These are phyloP conservation scores for Hyaloscypha hepaticicola DNA, from an alignment of 495 filamentous ascomycete species.

Conservation along the genomic window DNA sequence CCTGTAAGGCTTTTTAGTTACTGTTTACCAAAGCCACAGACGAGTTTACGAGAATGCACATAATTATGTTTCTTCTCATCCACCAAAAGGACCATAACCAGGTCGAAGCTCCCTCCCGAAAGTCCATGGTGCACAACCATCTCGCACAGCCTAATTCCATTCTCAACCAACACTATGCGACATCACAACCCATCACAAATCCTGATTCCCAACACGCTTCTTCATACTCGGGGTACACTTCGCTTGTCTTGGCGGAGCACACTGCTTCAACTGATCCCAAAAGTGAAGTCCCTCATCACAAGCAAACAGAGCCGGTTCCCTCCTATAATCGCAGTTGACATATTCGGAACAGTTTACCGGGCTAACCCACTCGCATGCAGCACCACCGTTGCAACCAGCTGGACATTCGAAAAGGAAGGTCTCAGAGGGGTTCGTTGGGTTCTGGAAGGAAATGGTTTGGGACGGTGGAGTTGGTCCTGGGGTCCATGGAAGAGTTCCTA, in stretches of 20 bases:
- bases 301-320: neutral
- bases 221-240: neutral
- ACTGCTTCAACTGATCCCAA: conserved; percentile 3
- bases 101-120: neutral
- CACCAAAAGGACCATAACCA: neutral
- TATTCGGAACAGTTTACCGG: conserved; percentile 5
- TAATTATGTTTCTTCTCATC: neutral
- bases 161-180: neutral
- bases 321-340: conserved; percentile 1
- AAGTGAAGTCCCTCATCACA: neutral
- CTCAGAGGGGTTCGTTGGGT: neutral
- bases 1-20: neutral
- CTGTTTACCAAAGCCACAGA: neutral
- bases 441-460: neutral
- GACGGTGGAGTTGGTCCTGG: neutral
- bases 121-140: neutral
- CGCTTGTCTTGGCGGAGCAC: neutral
- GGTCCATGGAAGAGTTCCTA: neutral
- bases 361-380: conserved; percentile 6
- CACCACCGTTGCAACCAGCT: neutral
- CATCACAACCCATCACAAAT: neutral
- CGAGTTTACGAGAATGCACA: neutral
- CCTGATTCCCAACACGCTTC: neutral
- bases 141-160: neutral
- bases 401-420: neutral